Evolutionary conservation across 2,329 filamentous ascomycete genomes (phyloP).

Genomic region (Xylariaceae sp.): DNA sequence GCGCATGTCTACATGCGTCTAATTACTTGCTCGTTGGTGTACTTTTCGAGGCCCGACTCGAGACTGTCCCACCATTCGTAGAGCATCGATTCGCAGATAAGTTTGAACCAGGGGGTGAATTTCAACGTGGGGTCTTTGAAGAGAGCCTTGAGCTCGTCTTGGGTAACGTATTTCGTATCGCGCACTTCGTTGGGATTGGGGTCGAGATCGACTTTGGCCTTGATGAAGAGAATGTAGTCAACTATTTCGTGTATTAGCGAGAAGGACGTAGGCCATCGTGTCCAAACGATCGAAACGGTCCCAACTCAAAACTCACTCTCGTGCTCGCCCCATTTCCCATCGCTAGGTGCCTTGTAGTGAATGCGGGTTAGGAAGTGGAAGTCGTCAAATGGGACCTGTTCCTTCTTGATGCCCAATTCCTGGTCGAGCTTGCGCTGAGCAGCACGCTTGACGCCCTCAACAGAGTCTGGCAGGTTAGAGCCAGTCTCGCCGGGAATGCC

Average conservation of each 20-base stretch:
- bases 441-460: conserved; percentile 83
- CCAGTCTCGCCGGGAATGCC: conserved; percentile 90
- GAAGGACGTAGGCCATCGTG: not conserved
- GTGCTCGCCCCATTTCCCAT: conserved; percentile 98
- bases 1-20: conserved; percentile 61
- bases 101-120: conserved; percentile 99
- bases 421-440: conserved; percentile 91
- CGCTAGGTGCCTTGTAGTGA: conserved; percentile 95
- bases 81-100: conserved; percentile 95
- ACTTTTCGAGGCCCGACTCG: conserved; percentile 74
- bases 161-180: conserved; percentile 76
- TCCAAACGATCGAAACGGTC: not conserved
- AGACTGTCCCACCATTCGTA: conserved; percentile 96
- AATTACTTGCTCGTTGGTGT: conserved; percentile 79
- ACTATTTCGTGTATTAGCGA: conserved; percentile 47
- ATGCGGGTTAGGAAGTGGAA: conserved; percentile 95
- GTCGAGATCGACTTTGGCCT: conserved; percentile 79
- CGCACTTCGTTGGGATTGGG: conserved; percentile 84
- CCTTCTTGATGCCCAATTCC: conserved; percentile 83
- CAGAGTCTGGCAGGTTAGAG: conserved; percentile 68
- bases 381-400: conserved; percentile 83
- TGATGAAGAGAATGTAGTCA: conserved; percentile 98
- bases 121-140: conserved; percentile 74
- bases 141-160: conserved; percentile 75
- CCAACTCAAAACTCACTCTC: conserved; percentile 61